These are phyloP conservation scores for Tolypocladium tropicale DNA, from an alignment of 2,329 filamentous ascomycete genomes.

Conservation along the genomic window DNA sequence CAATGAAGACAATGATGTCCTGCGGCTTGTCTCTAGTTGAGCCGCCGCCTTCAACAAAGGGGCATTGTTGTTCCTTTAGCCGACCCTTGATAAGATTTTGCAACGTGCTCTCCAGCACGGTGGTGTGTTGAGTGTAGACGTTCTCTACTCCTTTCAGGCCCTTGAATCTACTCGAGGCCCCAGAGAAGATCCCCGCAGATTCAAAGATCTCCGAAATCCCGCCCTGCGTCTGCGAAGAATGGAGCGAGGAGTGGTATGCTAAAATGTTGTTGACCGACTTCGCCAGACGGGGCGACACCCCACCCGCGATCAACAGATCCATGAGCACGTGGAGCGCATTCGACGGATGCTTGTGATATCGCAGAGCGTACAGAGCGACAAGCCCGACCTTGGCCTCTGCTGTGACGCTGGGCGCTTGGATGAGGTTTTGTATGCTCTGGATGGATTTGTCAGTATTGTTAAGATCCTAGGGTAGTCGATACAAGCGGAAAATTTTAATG, in stretches of 20 bases:
- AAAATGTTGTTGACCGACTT: slow-evolving; percentile 75
- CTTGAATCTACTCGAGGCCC: slow-evolving; percentile 79
- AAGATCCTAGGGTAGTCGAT: neutral
- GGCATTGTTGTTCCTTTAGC: slow-evolving; percentile 77
- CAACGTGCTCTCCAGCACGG: slow-evolving; percentile 73
- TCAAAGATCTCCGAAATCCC: slow-evolving; percentile 91
- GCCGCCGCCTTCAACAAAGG: slow-evolving; percentile 82
- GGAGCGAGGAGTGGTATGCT: slow-evolving; percentile 76
- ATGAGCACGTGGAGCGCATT: slow-evolving; percentile 77
- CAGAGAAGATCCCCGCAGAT: slow-evolving; percentile 80
- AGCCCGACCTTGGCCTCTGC: slow-evolving; percentile 78
- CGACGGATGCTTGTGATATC: slow-evolving; percentile 78
- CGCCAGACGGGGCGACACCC: slow-evolving; percentile 67
- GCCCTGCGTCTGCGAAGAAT: slow-evolving; percentile 62
- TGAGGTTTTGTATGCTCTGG: slow-evolving; percentile 73
- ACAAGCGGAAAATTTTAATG: too few relatives aligned
- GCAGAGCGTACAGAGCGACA: slow-evolving; percentile 87
- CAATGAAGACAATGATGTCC: slow-evolving; percentile 89
- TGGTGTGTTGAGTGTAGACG: slow-evolving; percentile 95
- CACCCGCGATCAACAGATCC: slow-evolving; percentile 75
- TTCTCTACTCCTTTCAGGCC: slow-evolving; percentile 97
- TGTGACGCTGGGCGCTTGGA: slow-evolving; percentile 69
- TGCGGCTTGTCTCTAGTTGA: slow-evolving; percentile 91
- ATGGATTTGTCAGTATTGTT: neutral
- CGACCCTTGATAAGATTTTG: slow-evolving; percentile 91